phyloP scores from a whole-genome alignment of 768 basidiomycete genomes.

The Mycena metata region DNA sequence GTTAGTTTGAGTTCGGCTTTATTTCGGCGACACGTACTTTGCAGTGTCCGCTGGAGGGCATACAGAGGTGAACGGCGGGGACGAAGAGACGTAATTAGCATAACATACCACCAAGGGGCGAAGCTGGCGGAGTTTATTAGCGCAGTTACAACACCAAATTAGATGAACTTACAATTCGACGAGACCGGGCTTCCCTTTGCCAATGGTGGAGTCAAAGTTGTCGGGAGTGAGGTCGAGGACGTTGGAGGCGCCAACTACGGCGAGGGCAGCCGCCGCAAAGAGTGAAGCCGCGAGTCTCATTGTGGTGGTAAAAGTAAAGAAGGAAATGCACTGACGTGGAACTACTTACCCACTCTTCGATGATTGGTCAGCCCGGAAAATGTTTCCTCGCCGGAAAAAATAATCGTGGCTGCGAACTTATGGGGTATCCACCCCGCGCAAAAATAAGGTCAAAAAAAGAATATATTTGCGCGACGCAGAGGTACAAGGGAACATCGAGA shows the following conservation, averaged over 20 bases:
- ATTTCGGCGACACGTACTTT: conserved; percentile 63
- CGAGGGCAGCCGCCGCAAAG: conserved; percentile 65
- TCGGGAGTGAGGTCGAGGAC: conserved; percentile 83
- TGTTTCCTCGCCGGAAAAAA: background rate
- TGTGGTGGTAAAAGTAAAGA: conserved; percentile 46
- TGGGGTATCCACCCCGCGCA: background rate
- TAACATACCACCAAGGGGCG: conserved; percentile 87
- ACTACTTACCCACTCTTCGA: conserved; percentile 20
- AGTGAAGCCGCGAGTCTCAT: conserved; percentile 75
- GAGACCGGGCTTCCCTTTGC: conserved; percentile 84
- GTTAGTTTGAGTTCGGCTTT: conserved; percentile 7
- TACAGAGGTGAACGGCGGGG: conserved; percentile 23
- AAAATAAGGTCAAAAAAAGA: background rate
- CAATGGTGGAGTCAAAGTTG: conserved; percentile 83
- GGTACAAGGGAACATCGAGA: background rate
- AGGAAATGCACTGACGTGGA: background rate
- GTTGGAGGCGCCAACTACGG: conserved; percentile 78
- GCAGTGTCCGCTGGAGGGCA: conserved; percentile 79
- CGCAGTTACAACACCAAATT: background rate
- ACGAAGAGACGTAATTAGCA: background rate
- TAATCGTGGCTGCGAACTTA: background rate
- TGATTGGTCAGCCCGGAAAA: conserved; percentile 29
- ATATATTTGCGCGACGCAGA: background rate
- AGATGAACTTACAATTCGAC: conserved; percentile 86
- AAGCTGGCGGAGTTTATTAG: conserved; percentile 61